Base-by-base conservation (phyloP, 768 basidiomycete species). In the Gymnopilus junonius region DNA sequence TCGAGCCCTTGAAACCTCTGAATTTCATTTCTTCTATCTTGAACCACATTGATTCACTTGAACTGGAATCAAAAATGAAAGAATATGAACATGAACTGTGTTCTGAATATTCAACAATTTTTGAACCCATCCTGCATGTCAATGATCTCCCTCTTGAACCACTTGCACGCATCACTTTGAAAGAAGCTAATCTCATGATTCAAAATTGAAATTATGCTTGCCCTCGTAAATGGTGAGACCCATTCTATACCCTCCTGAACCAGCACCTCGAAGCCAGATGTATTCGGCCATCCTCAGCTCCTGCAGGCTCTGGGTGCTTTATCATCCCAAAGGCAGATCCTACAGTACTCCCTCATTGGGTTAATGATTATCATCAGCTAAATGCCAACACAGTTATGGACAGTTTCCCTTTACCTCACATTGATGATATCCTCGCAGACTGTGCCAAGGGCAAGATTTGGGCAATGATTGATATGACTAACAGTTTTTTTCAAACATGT, bases 381-480 rank as follows among this genome's bases (percentile, higher is more conserved):
- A 80, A 80, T 40, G 54, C 59, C 1, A 77, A 76, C 56, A 77
- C 73, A 0, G 58, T 78, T 0, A 56, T 60, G 0, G 77, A 79
- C 63, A 66, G 56, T 2, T 69, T 70, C 58, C 78, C 78, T 0
- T 61, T 80, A n/a, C 76, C 73, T 0, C 55, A 67, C 0, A 61
- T 78, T 10, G 73, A 75, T 40, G 69, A 77, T 31, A 78, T 80
- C 20, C 65, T 79, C 0, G 63, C 69, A 0, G 75, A 79, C 55
- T 78, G 75, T 55, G 71, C 62, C 0, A 73, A 74, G 27, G 79
- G 76, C 0, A 73, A 72, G 3, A 62, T 78, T 0, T 63, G 65
- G 55, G 0, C 71, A 0, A 76, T 74, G 67, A 34, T 70, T 4
- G 69, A 72, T 29, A 72, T 72, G 67, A 72, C 69, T 0, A 72